Percentiles rank a stretch among this genome's conserved stretches.
Evolutionary conservation across 768 basidiomycete genomes (phyloP).

Genomic region (Calocera viscosa): DNA sequence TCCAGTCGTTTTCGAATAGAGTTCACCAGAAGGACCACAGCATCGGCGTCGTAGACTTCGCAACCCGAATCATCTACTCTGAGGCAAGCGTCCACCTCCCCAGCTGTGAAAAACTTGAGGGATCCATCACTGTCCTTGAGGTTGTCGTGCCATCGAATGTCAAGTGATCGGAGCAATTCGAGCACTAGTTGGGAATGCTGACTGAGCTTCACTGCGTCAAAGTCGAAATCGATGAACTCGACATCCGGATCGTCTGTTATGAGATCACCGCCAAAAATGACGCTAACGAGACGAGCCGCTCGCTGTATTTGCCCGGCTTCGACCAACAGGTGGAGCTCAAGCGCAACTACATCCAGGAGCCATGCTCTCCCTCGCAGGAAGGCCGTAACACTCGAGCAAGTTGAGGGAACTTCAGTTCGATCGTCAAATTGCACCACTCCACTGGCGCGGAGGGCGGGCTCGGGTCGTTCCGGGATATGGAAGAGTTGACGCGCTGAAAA

Average conservation of each 20-base stretch:
- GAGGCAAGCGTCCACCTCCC: conserved; percentile 60
- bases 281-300: conserved; percentile 60
- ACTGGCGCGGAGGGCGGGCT: conserved; percentile 17
- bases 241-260: conserved; percentile 33
- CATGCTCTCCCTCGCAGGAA: conserved; percentile 75
- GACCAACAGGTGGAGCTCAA: conserved; percentile 79
- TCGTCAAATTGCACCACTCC: conserved; percentile 59
- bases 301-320: conserved; percentile 63
- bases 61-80: conserved; percentile 59
- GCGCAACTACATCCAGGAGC: conserved; percentile 71
- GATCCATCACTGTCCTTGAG: conserved; percentile 40
- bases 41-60: conserved; percentile 65
- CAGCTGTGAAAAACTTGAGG: conserved; percentile 39
- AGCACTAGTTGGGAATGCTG: conserved; percentile 49
- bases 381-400: conserved; percentile 52
- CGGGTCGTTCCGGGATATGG: conserved; percentile 38
- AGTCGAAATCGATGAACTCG: conserved; percentile 27
- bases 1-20: conserved; percentile 49
- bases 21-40: conserved; percentile 57
- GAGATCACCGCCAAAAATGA: conserved; percentile 52
- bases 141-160: conserved; percentile 79
- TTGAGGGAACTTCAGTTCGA: conserved; percentile 54
- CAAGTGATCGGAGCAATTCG: conserved; percentile 74
- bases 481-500: conserved; percentile 82
- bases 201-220: conserved; percentile 42